Percentiles rank a stretch among this genome's conserved stretches.
phyloP scores from a whole-genome alignment of 1,284 basidiomycete genomes.

The Rhizopogon parksii region DNA sequence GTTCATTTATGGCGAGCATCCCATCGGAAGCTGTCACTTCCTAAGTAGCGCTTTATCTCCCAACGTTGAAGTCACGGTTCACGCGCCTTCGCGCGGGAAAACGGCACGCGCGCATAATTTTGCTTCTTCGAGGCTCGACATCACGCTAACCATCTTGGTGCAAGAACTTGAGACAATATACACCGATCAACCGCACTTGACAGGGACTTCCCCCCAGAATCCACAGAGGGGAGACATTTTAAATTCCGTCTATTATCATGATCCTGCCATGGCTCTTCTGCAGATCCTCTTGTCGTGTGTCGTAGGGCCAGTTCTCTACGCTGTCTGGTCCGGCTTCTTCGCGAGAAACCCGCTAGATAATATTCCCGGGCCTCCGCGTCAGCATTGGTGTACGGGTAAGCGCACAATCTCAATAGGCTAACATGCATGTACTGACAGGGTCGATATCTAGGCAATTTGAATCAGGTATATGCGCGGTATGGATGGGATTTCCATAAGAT shows the following conservation, averaged over 20 bases:
- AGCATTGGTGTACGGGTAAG: slow-evolving; percentile 13
- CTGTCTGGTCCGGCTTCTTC: slow-evolving; percentile 1
- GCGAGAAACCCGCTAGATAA: slow-evolving; percentile 15
- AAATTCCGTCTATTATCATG: not conserved
- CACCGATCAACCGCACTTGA: not conserved
- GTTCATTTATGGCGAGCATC: not conserved
- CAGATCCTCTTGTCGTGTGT: not conserved
- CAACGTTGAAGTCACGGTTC: not conserved
- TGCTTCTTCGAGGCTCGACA: not conserved
- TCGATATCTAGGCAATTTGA: slow-evolving; percentile 7
- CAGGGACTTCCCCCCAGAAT: too few species aligned
- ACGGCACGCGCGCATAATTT: too few species aligned
- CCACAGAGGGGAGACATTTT: not conserved
- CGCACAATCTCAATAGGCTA: not conserved
- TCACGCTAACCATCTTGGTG: not conserved
- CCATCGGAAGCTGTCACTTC: not conserved
- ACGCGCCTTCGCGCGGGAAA: not conserved
- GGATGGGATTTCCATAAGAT: slow-evolving; percentile 18
- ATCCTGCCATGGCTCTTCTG: too few species aligned
- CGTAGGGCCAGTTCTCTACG: not conserved
- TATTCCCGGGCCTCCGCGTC: slow-evolving; percentile 20
- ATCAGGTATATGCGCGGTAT: slow-evolving; percentile 12
- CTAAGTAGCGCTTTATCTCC: not conserved
- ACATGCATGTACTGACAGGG: not conserved
- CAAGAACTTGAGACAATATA: not conserved